Evolutionary conservation across 2,329 filamentous ascomycete genomes (phyloP).

Genomic region (Cercospora zeina): DNA sequence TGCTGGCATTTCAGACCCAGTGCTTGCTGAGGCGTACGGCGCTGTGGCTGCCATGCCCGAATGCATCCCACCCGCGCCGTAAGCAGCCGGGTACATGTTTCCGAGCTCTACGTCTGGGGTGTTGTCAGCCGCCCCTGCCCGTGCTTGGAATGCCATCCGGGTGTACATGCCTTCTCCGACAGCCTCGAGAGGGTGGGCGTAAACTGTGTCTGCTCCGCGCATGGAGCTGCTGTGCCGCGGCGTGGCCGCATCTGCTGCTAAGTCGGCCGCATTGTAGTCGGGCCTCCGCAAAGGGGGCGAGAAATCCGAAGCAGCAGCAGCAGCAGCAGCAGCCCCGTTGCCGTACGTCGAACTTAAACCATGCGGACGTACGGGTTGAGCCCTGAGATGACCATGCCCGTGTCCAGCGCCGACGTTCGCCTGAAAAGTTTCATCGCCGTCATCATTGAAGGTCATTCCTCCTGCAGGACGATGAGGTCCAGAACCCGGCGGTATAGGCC

Average conservation of each 20-base stretch:
- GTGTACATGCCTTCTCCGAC: background rate
- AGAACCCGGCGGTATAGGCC: slow-evolving; percentile 16
- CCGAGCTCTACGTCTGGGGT: background rate
- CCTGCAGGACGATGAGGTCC: background rate
- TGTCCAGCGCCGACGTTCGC: background rate
- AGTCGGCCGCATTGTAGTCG: background rate
- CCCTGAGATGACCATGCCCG: slow-evolving; percentile 1
- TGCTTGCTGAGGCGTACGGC: slow-evolving; percentile 1
- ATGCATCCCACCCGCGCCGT: background rate
- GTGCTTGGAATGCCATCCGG: background rate
- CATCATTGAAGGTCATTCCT: slow-evolving; percentile 9
- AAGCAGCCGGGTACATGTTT: background rate
- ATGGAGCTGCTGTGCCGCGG: slow-evolving; percentile 2
- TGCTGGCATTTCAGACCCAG: background rate
- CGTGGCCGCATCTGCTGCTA: background rate
- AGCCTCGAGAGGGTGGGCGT: background rate
- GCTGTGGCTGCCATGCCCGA: background rate
- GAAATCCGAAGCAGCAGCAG: background rate
- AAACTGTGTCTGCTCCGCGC: background rate
- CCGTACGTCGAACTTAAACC: background rate
- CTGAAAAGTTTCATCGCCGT: background rate
- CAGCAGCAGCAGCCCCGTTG: background rate
- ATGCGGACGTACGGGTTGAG: background rate
- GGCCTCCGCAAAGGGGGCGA: slow-evolving; percentile 10
- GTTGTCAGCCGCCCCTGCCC: background rate